Evolutionary conservation across 495 filamentous ascomycete genomes (phyloP), one percentile per base, ranked within the genome.

Genomic region (Stereocaulon alpinum): DNA sequence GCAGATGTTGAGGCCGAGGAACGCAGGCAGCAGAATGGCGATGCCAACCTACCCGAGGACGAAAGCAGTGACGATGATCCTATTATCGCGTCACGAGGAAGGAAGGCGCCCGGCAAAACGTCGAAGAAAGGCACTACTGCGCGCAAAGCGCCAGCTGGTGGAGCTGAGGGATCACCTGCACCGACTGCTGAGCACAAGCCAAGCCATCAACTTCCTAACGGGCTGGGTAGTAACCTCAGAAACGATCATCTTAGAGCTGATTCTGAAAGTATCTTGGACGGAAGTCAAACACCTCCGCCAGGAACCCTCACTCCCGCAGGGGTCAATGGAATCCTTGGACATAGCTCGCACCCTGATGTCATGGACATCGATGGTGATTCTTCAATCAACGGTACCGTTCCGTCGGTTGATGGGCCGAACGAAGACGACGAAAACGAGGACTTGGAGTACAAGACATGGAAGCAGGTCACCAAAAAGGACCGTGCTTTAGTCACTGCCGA

Each of bases 1-100:
- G 94, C 91, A 10, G 91, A 96, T 68, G 91, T 97, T 2, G 93
- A 99, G 70, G 93, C 93, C 47, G 94, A 97, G 69, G 94, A 99
- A 70, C 80, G 91, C 51, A 78, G 89, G 64, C 81, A 88, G 64
- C 87, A 92, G 64, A 76, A 85, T 60, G 80, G 76, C 18, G 81
- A 83, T 54, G 80, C 82, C 47, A 80, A 78, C 42, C 86, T 95
- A 59, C 88, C 91, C 63, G 90, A 89, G 58, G 89, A 77, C 1
- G 88, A 85, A 52, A 91, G 96, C 67, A 96, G 91, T 66, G 94
- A 97, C 62, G 93, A 99, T 69, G 94, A 97, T 71, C 93, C 94
- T 24, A 95, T 97, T 70, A 95, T 96, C 87, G 92, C 93, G 43
- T 94, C 93, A 52, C 82, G 94, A 59, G 94, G 93, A 54, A 85